phyloP scores from a whole-genome alignment of 2,329 filamentous ascomycete species.

The Myriosclerotinia duriaeana region DNA sequence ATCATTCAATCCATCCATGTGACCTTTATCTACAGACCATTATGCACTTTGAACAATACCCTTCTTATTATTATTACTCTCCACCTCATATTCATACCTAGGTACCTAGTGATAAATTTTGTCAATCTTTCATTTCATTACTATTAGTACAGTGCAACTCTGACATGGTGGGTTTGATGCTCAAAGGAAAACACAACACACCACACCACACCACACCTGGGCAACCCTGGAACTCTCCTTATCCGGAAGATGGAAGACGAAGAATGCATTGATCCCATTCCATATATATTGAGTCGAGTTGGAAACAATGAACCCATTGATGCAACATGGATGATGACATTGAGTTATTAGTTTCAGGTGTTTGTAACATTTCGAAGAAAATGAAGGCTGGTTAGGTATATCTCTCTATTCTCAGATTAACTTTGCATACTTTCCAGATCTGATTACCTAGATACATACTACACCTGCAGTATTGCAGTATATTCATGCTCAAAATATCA shows the following conservation, averaged over 20 bases:
- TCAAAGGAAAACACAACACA: neutral
- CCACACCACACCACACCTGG: too few relatives aligned
- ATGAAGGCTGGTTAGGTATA: neutral
- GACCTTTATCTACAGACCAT: neutral
- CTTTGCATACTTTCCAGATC: neutral
- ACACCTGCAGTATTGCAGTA: too few relatives aligned
- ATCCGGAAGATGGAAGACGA: conserved; percentile 12
- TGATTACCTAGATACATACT: neutral
- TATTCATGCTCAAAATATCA: neutral
- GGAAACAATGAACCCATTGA: neutral
- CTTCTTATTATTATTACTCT: too few relatives aligned
- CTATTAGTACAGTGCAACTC: neutral
- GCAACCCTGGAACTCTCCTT: neutral
- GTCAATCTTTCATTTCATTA: neutral
- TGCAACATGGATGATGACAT: neutral
- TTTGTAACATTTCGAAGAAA: neutral
- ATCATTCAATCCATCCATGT: conserved; percentile 7
- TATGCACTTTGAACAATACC: neutral
- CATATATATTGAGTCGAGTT: neutral
- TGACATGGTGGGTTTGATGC: neutral
- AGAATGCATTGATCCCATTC: neutral
- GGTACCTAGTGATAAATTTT: too few relatives aligned
- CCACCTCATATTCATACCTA: neutral
- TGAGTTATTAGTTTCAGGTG: neutral
- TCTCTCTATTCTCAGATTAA: neutral